phyloP scores from a whole-genome alignment of 192 early-diverging fungal species.

The Coemansia sp. region DNA sequence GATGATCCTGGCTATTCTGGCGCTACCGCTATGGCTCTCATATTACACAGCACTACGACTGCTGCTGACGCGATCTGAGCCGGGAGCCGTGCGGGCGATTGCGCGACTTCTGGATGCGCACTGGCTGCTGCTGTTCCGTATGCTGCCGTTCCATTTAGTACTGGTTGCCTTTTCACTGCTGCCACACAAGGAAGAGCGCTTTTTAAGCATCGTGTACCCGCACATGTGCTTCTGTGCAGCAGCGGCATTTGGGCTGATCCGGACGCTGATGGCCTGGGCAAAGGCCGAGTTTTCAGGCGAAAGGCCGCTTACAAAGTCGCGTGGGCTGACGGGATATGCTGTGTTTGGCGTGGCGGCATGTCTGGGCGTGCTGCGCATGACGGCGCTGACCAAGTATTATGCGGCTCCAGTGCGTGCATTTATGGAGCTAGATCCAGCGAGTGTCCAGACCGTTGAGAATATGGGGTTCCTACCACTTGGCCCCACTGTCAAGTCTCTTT shows the following conservation, averaged over 20 bases:
- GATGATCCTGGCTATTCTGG: slow-evolving; percentile 69
- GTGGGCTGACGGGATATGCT: slow-evolving; percentile 18
- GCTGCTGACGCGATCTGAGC: not conserved
- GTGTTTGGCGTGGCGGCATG: slow-evolving; percentile 50
- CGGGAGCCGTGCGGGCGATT: not conserved
- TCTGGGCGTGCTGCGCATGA: slow-evolving; percentile 68
- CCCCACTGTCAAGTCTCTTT: slow-evolving; percentile 14
- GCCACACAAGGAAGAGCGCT: slow-evolving; percentile 98
- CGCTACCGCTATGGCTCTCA: slow-evolving; percentile 59
- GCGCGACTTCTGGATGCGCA: slow-evolving; percentile 5
- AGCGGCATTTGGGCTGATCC: slow-evolving; percentile 58
- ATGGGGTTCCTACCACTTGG: slow-evolving; percentile 25
- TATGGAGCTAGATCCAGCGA: slow-evolving; percentile 45
- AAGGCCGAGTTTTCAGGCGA: not conserved
- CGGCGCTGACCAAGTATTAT: slow-evolving; percentile 71
- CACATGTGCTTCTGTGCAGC: slow-evolving; percentile 78
- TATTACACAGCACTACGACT: slow-evolving; percentile 5
- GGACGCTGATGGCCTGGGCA: slow-evolving; percentile 43
- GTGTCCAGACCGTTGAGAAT: not conserved
- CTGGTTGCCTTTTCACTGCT: slow-evolving; percentile 77
- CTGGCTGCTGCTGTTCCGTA: slow-evolving; percentile 55
- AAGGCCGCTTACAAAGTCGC: not conserved
- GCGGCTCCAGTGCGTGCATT: slow-evolving; percentile 67
- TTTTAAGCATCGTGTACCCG: slow-evolving; percentile 90
- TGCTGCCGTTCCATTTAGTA: slow-evolving; percentile 73